Evolutionary conservation across 768 basidiomycete species (phyloP).

Genomic region (Hericium coralloides): DNA sequence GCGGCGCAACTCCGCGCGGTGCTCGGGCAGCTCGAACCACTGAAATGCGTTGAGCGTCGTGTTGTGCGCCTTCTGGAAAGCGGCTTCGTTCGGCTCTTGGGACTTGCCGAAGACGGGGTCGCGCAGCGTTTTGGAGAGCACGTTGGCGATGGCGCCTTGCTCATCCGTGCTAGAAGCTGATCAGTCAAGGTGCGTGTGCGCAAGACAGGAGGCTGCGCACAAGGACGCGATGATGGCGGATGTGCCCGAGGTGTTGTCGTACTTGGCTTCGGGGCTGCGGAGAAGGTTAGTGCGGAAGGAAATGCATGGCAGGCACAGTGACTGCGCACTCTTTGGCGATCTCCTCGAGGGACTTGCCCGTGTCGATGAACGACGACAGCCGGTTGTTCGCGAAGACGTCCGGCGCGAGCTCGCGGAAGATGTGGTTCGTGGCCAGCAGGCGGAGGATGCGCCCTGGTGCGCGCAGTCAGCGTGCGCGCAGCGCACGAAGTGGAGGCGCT

Average conservation of each 20-base stretch:
- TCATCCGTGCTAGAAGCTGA: not conserved
- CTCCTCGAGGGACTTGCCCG: not conserved
- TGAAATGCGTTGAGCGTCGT: not conserved
- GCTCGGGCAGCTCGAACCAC: slow-evolving; percentile 2
- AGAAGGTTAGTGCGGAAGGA: not conserved
- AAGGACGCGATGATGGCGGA: slow-evolving; percentile 9
- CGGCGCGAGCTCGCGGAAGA: slow-evolving; percentile 16
- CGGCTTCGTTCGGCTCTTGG: not conserved
- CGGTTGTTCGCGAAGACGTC: slow-evolving; percentile 17
- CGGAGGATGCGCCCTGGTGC: slow-evolving; percentile 16
- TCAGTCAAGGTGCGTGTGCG: not conserved
- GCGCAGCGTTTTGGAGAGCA: slow-evolving; percentile 14
- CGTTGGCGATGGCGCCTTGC: slow-evolving; percentile 13
- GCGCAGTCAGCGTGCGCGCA: not conserved
- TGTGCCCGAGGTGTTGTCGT: slow-evolving; percentile 14
- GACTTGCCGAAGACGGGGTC: slow-evolving; percentile 5
- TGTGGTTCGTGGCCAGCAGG: slow-evolving; percentile 16
- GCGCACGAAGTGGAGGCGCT: too few species aligned
- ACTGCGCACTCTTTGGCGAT: slow-evolving; percentile 4
- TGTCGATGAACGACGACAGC: slow-evolving; percentile 6
- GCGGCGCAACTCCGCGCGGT: not conserved
- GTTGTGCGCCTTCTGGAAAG: slow-evolving; percentile 2
- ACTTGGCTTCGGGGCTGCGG: slow-evolving; percentile 11
- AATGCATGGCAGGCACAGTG: not conserved
- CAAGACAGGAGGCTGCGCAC: slow-evolving; percentile 3